These are phyloP conservation scores for Auriscalpium vulgare DNA, from an alignment of 768 basidiomycete species.

Conservation along the genomic window DNA sequence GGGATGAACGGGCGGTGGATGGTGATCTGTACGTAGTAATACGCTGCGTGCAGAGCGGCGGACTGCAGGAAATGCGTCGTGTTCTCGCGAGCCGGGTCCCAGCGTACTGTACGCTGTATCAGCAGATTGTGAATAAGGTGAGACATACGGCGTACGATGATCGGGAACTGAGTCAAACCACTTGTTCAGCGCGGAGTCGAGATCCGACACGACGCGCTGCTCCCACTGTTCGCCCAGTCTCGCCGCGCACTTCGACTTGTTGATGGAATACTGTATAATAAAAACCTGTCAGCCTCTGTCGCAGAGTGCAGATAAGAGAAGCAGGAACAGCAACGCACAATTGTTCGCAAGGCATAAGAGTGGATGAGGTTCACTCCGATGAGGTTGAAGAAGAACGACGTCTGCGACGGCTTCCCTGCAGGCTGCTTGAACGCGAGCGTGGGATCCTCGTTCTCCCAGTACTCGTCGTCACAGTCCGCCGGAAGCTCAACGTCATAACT, in stretches of 20 bases:
- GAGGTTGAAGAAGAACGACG: slow-evolving; percentile 46
- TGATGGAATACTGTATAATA: slow-evolving; percentile 14
- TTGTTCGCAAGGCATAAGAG: slow-evolving; percentile 52
- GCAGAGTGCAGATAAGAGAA: background rate
- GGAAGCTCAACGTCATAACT: slow-evolving; percentile 17
- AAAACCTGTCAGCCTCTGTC: background rate
- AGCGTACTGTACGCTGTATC: slow-evolving; percentile 18
- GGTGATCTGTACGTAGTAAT: slow-evolving; percentile 37
- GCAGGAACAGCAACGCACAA: slow-evolving; percentile 29
- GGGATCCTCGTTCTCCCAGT: slow-evolving; percentile 10
- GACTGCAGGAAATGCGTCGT: slow-evolving; percentile 30
- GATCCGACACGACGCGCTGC: slow-evolving; percentile 11
- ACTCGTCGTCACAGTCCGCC: slow-evolving; percentile 14
- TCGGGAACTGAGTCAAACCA: slow-evolving; percentile 35
- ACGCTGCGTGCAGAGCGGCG: slow-evolving; percentile 29
- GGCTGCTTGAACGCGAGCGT: slow-evolving; percentile 53
- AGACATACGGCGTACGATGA: slow-evolving; percentile 19
- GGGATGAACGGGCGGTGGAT: slow-evolving; percentile 46
- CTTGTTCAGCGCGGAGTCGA: slow-evolving; percentile 16
- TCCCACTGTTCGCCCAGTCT: slow-evolving; percentile 12
- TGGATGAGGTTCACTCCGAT: slow-evolving; percentile 58
- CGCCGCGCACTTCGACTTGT: slow-evolving; percentile 6
- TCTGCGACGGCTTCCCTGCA: slow-evolving; percentile 39
- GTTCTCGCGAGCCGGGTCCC: slow-evolving; percentile 36
- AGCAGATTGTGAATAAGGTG: background rate